Conservation (phyloP, 2,329 filamentous ascomycete species). For the Triangularia verruculosa region DNA sequence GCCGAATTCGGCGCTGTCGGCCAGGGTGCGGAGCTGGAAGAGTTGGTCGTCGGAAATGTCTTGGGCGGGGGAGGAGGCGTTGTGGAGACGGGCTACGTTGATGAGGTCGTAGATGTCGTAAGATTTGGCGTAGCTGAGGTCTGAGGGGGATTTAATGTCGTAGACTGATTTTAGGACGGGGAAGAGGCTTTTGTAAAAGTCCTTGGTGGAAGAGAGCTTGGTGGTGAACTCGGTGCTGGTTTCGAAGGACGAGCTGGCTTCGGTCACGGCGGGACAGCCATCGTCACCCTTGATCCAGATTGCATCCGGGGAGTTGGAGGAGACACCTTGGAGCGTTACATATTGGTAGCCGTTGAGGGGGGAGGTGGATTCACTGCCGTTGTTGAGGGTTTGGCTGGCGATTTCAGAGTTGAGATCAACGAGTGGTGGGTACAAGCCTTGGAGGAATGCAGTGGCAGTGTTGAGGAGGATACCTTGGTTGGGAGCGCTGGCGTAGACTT, state of each 20-base stretch:
- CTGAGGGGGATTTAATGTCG: conserved; percentile 32
- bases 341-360: conserved; percentile 82
- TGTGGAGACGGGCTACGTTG: conserved; percentile 60
- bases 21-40: conserved; percentile 66
- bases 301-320: conserved; percentile 18
- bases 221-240: conserved; percentile 44
- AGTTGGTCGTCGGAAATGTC: conserved; percentile 58
- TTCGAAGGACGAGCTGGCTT: conserved; percentile 56
- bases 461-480: conserved; percentile 74
- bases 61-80: conserved; percentile 54
- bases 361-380: conserved; percentile 62
- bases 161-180: conserved; percentile 43
- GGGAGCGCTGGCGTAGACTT: conserved; percentile 71
- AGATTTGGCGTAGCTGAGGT: conserved; percentile 51
- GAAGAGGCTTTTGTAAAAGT: conserved; percentile 56
- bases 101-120: conserved; percentile 58
- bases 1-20: conserved; percentile 76
- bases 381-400: conserved; percentile 58
- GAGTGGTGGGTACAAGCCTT: conserved; percentile 82
- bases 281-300: conserved; percentile 27
- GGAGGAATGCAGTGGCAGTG: conserved; percentile 76
- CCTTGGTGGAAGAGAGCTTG: conserved; percentile 50
- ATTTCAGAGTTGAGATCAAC: conserved; percentile 36
- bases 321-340: conserved; percentile 61
- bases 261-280: conserved; percentile 50